Percentiles rank a stretch among this genome's conserved stretches.
phyloP scores from a whole-genome alignment of 2,329 filamentous ascomycete species.

The Talaromyces sp. region DNA sequence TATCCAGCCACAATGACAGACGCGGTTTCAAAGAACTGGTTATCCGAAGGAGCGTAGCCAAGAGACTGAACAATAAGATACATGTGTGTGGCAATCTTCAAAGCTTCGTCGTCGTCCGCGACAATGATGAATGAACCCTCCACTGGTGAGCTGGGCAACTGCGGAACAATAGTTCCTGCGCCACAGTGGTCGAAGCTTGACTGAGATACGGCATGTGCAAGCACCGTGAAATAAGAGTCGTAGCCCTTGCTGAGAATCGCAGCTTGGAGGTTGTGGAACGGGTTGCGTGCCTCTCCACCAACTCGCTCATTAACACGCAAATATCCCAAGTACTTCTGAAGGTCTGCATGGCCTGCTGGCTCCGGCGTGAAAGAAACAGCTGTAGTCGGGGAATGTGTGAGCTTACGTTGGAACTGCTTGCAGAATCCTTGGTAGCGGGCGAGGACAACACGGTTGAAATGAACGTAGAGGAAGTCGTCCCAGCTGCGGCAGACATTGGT shows the following conservation, averaged over 20 bases:
- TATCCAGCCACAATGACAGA: slow-evolving; percentile 72
- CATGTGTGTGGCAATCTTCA: slow-evolving; percentile 71
- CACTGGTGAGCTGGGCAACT: slow-evolving; percentile 53
- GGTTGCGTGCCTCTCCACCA: slow-evolving; percentile 44
- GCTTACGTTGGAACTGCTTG: slow-evolving; percentile 46
- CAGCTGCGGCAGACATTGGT: slow-evolving; percentile 75
- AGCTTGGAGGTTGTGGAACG: slow-evolving; percentile 49
- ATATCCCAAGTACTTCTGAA: slow-evolving; percentile 42
- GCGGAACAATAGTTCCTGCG: slow-evolving; percentile 37
- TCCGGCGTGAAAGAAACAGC: slow-evolving; percentile 59
- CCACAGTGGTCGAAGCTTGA: slow-evolving; percentile 30
- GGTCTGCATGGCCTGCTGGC: slow-evolving; percentile 50
- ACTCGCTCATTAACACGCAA: slow-evolving; percentile 39
- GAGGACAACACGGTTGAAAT: slow-evolving; percentile 83
- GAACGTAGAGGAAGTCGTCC: slow-evolving; percentile 84
- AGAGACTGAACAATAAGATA: slow-evolving; percentile 67
- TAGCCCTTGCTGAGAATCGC: slow-evolving; percentile 47
- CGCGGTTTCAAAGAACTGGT: slow-evolving; percentile 65
- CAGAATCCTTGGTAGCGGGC: slow-evolving; percentile 75
- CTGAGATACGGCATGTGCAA: slow-evolving; percentile 46
- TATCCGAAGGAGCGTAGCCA: slow-evolving; percentile 51
- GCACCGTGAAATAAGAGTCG: slow-evolving; percentile 43
- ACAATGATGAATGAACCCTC: slow-evolving; percentile 51
- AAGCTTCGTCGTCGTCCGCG: slow-evolving; percentile 57
- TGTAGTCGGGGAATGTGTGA: slow-evolving; percentile 58